A percentile compares a stretch with the other conserved stretches of the same genome.
Evolutionary conservation across 129 eudicot genomes (phyloP).

Genomic region (Chrysanthemum makinoi): DNA sequence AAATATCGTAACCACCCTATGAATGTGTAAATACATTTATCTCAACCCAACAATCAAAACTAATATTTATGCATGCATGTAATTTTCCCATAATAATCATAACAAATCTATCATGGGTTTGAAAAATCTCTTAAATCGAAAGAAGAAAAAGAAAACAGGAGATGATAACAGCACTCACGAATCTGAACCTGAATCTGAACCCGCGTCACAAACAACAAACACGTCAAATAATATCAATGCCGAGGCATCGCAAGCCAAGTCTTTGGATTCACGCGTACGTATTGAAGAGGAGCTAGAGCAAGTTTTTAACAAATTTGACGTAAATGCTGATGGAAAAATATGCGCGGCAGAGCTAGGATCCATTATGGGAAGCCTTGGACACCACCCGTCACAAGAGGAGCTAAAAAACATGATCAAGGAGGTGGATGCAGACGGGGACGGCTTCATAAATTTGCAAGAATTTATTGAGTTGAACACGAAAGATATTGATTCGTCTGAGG

Average conservation of each 20-base stretch:
- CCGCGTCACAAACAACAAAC: conserved; percentile 12
- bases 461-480: conserved; percentile 68
- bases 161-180: conserved; percentile 12
- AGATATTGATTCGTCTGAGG: conserved; percentile 55
- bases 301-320: conserved; percentile 74
- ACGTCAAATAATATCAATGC: conserved; percentile 3
- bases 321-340: conserved; percentile 65
- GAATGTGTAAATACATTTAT: too few species aligned
- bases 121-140: conserved; percentile 40
- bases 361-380: conserved; percentile 68
- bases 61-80: too few species aligned
- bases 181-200: not conserved
- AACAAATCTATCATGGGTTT: conserved; percentile 40
- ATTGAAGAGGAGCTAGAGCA: conserved; percentile 70
- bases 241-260: conserved; percentile 10
- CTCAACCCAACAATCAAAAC: too few species aligned
- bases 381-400: conserved; percentile 48
- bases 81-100: not conserved
- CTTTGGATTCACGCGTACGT: conserved; percentile 34
- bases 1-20: too few species aligned
- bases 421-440: conserved; percentile 75
- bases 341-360: conserved; percentile 61
- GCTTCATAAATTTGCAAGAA: conserved; percentile 59
- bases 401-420: conserved; percentile 45
- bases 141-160: conserved; percentile 29